Conservation (phyloP, 768 basidiomycete species). For the Ramaria sp. region DNA sequence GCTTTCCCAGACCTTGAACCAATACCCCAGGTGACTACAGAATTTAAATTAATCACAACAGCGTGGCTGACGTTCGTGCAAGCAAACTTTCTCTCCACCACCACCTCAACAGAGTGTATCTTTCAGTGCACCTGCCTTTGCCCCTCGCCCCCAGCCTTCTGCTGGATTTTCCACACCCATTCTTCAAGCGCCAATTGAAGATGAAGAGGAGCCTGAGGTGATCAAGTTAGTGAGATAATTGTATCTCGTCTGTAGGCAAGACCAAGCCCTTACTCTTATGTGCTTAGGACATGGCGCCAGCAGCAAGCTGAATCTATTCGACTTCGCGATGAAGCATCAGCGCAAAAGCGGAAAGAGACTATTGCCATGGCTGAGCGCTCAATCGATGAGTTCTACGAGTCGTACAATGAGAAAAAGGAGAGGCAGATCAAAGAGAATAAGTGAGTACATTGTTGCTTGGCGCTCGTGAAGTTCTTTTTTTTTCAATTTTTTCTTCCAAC, state of each 20-base stretch:
- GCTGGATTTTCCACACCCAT: constrained; percentile 65
- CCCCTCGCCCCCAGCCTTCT: constrained; percentile 68
- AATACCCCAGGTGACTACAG: constrained; percentile 10
- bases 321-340: constrained; percentile 71
- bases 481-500: not conserved
- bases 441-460: constrained; percentile 34
- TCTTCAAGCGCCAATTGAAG: constrained; percentile 43
- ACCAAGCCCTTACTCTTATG: not conserved
- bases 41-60: not conserved
- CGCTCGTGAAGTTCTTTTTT: too few relatives aligned
- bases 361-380: constrained; percentile 74
- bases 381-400: constrained; percentile 86
- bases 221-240: constrained; percentile 51
- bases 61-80: not conserved
- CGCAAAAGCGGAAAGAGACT: constrained; percentile 68
- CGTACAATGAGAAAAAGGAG: constrained; percentile 83
- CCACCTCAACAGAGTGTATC: constrained; percentile 19
- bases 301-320: constrained; percentile 77
- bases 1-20: constrained; percentile 75
- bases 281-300: constrained; percentile 71
- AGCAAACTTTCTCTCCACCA: constrained; percentile 25
- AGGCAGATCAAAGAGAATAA: constrained; percentile 91
- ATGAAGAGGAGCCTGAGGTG: constrained; percentile 78
- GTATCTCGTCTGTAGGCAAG: not conserved
- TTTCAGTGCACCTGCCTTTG: constrained; percentile 41